A percentile compares a stretch with the other conserved stretches of the same genome.
Evolutionary conservation across 768 basidiomycete genomes (phyloP).

Genomic region (Scleroderma bovista): DNA sequence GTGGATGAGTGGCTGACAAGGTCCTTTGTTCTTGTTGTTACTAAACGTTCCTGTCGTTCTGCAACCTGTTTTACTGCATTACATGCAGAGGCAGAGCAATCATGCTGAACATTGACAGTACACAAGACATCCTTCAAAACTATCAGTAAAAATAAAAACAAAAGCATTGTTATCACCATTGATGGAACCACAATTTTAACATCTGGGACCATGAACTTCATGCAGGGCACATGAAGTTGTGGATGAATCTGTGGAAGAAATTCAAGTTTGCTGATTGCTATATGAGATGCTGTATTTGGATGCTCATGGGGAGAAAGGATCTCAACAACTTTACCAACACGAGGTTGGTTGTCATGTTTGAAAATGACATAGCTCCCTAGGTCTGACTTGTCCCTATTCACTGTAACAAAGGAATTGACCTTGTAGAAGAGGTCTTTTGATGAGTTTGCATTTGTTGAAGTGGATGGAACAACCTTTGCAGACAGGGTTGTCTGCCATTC

Average conservation of each 20-base stretch:
- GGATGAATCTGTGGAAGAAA: conserved; percentile 4
- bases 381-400: conserved; percentile 1
- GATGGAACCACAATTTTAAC: background rate
- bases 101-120: conserved; percentile 18
- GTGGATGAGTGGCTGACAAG: no score
- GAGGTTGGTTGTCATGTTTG: background rate
- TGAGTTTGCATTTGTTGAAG: background rate
- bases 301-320: background rate
- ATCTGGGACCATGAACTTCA: conserved; percentile 3
- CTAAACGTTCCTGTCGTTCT: no score
- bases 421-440: background rate
- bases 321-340: conserved; percentile 1
- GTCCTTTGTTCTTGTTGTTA: no score
- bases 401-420: background rate
- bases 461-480: background rate
- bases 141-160: background rate
- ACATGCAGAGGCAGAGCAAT: conserved; percentile 2
- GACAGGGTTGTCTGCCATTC: conserved; percentile 1
- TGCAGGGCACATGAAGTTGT: conserved; percentile 1
- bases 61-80: no score
- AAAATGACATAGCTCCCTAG: conserved; percentile 2
- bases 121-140: conserved; percentile 10
- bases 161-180: background rate
- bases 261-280: background rate
- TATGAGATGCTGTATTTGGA: background rate